A percentile compares a stretch with the other conserved stretches of the same genome.
phyloP scores from a whole-genome alignment of 345 rosid species.

The Geranium brycei region DNA sequence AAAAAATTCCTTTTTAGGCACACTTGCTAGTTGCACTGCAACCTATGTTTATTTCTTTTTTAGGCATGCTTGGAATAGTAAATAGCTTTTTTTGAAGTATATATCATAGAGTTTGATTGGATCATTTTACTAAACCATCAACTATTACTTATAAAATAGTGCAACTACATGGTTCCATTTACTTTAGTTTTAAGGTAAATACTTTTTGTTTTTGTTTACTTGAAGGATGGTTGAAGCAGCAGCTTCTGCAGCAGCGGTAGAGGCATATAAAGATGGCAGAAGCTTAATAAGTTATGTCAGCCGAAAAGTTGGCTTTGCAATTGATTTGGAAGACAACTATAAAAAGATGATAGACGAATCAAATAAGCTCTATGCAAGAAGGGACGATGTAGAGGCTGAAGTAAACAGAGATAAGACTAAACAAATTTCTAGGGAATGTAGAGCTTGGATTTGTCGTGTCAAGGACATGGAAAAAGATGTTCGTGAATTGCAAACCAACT shows the following conservation, averaged over 20 bases:
- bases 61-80: too few relatives aligned
- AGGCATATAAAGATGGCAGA: slow-evolving; percentile 9
- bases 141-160: too few relatives aligned
- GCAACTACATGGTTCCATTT: too few relatives aligned
- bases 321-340: slow-evolving; percentile 1
- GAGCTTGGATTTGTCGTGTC: slow-evolving; percentile 1
- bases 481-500: slow-evolving; percentile 2
- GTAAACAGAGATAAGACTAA: slow-evolving; percentile 10
- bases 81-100: too few relatives aligned
- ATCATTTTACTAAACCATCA: too few relatives aligned
- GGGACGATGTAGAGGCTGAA: slow-evolving; percentile 11
- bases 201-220: background rate
- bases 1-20: too few relatives aligned
- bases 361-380: slow-evolving; percentile 13
- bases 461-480: background rate
- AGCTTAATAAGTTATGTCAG: slow-evolving; percentile 4
- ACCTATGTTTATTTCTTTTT: too few relatives aligned
- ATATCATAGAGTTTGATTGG: too few relatives aligned
- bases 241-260: slow-evolving; percentile 9
- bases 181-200: background rate
- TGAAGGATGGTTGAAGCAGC: slow-evolving; percentile 11
- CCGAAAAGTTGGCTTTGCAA: background rate
- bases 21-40: too few relatives aligned
- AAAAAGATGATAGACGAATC: slow-evolving; percentile 4
- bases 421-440: slow-evolving; percentile 4